Percentiles rank a stretch among this genome's conserved stretches.
Conservation (phyloP, 192 early-diverging fungal species). For the Phlyctochytrium planicorne region DNA sequence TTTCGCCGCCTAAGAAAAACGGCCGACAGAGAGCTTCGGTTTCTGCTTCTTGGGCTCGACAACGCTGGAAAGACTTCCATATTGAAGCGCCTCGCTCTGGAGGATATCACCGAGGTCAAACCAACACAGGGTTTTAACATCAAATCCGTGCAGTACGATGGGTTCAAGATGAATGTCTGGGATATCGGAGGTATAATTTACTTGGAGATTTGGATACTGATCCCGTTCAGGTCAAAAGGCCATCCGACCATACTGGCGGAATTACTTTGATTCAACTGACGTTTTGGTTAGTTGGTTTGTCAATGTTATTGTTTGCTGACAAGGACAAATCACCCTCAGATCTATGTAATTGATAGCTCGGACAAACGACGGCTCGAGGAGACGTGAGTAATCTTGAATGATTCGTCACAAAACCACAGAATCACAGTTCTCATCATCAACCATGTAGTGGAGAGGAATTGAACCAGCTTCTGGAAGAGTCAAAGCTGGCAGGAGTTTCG, state of each 20-base stretch:
- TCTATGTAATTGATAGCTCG: slow-evolving; percentile 96
- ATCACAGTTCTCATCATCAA: slow-evolving; percentile 2
- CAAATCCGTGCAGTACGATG: slow-evolving; percentile 55
- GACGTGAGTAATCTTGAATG: slow-evolving; percentile 40
- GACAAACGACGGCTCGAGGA: slow-evolving; percentile 83
- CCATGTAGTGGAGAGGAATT: slow-evolving; percentile 65
- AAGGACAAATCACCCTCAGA: slow-evolving; percentile 24
- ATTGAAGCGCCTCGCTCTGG: slow-evolving; percentile 50
- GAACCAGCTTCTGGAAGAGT: slow-evolving; percentile 76
- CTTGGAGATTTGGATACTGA: not conserved
- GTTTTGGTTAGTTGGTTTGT: slow-evolving; percentile 37
- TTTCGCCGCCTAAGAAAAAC: slow-evolving; percentile 43
- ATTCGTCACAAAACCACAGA: not conserved
- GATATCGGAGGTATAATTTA: slow-evolving; percentile 57
- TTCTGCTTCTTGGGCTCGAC: slow-evolving; percentile 61
- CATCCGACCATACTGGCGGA: slow-evolving; percentile 61
- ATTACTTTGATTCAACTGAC: slow-evolving; percentile 64
- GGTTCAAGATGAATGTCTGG: slow-evolving; percentile 63
- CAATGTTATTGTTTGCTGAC: not conserved
- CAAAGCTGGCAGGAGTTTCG: slow-evolving; percentile 85
- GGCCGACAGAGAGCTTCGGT: slow-evolving; percentile 47
- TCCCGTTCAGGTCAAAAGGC: slow-evolving; percentile 48
- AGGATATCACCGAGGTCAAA: slow-evolving; percentile 58
- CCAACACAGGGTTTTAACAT: slow-evolving; percentile 68
- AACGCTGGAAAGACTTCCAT: slow-evolving; percentile 63